A percentile compares a stretch with the other conserved stretches of the same genome.
phyloP scores from a whole-genome alignment of 2,329 filamentous ascomycete genomes.

The Reticulascus tulasneorum region DNA sequence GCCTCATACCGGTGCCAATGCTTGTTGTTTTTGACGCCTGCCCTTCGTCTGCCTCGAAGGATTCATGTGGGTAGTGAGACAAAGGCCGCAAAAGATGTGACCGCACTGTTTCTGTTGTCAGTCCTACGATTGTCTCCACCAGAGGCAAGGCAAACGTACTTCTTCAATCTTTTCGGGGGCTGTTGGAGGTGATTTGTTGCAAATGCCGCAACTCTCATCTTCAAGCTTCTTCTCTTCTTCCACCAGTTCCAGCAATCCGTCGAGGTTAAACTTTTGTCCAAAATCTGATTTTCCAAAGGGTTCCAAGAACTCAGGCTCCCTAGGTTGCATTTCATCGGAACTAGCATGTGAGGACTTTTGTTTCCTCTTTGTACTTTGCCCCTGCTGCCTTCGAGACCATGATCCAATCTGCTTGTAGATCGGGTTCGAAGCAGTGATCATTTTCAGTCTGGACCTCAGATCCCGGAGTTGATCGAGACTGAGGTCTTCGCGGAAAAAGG shows the following conservation, averaged over 20 bases:
- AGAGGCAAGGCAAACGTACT: neutral
- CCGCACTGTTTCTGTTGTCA: conserved; percentile 22
- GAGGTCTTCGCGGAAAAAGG: conserved; percentile 10
- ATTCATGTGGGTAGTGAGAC: conserved; percentile 10
- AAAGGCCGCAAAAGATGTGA: conserved; percentile 26
- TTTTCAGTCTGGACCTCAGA: neutral
- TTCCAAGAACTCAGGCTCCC: neutral
- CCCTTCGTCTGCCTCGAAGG: too few species aligned
- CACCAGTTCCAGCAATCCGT: conserved; percentile 4
- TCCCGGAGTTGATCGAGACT: conserved; percentile 1
- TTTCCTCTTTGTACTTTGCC: neutral
- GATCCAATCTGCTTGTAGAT: conserved; percentile 2
- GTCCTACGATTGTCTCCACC: neutral
- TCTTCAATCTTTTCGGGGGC: too few species aligned
- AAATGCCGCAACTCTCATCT: neutral
- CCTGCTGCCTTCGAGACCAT: neutral
- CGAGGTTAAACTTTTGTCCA: conserved; percentile 16
- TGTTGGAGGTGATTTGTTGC: neutral
- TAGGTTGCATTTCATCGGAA: too few species aligned
- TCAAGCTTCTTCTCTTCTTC: conserved; percentile 11
- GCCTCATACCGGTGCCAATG: too few species aligned
- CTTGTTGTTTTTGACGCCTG: too few species aligned
- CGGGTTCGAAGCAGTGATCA: neutral
- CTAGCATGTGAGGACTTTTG: too few species aligned
- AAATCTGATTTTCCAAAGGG: conserved; percentile 12